Evolutionary conservation across 441 rosid genomes (phyloP).

Genomic region (Sinapis alba): DNA sequence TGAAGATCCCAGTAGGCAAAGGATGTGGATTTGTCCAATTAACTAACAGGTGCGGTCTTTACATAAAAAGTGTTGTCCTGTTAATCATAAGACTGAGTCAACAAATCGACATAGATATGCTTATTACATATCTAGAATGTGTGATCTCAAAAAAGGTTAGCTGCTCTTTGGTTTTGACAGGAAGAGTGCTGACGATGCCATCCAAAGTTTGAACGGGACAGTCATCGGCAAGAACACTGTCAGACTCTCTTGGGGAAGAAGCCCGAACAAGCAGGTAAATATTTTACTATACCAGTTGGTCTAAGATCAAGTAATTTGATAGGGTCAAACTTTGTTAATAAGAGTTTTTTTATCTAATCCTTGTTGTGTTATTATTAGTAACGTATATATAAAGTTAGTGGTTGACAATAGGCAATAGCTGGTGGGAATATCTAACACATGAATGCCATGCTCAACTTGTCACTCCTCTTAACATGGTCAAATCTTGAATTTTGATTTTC

Average conservation of each 20-base stretch:
- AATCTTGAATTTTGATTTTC: neutral
- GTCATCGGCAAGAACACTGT: conserved; percentile 87
- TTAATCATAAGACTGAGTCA: conserved; percentile 5
- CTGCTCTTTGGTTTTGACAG: conserved; percentile 42
- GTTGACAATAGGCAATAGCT: conserved; percentile 26
- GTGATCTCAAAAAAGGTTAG: neutral
- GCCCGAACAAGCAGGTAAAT: conserved; percentile 79
- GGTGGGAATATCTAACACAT: conserved; percentile 25
- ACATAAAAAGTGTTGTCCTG: neutral
- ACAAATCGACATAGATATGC: too few species aligned
- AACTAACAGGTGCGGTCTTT: conserved; percentile 59
- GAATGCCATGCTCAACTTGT: conserved; percentile 17
- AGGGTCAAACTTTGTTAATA: conserved; percentile 18
- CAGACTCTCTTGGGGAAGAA: conserved; percentile 97
- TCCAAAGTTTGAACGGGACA: conserved; percentile 73
- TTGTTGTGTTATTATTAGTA: neutral
- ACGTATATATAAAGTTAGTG: conserved; percentile 19
- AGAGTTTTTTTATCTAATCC: neutral
- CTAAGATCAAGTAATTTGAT: neutral
- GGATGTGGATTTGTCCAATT: conserved; percentile 96
- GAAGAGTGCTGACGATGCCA: conserved; percentile 87
- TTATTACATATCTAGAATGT: neutral
- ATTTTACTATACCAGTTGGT: neutral
- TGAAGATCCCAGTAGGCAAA: conserved; percentile 89
- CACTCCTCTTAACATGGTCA: conserved; percentile 16